Conservation (phyloP, 768 basidiomycete genomes). For the Rhizopogon sp. region DNA sequence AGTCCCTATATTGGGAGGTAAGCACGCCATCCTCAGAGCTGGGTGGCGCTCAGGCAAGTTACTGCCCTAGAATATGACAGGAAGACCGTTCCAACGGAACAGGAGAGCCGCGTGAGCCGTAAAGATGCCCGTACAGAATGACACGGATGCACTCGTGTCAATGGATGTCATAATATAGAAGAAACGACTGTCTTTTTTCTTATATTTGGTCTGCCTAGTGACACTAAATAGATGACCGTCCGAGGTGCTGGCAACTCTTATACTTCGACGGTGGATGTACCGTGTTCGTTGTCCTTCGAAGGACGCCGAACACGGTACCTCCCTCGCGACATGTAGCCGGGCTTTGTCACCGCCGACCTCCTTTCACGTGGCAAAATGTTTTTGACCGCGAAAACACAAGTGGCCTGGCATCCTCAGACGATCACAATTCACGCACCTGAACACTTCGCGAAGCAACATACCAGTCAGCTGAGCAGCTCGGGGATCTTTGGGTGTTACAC, state of each 20-base stretch:
- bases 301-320: constrained; percentile 77
- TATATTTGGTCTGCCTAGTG: no score
- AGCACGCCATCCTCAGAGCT: constrained; percentile 74
- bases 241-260: constrained; percentile 67
- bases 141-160: constrained; percentile 84
- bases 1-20: constrained; percentile 79
- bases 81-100: constrained; percentile 83
- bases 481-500: no score
- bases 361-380: constrained; percentile 83
- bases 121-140: constrained; percentile 96
- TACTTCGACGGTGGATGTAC: not conserved
- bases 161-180: constrained; percentile 72
- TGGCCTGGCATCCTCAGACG: constrained; percentile 82
- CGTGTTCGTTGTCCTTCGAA: not conserved
- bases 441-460: constrained; percentile 43
- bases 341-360: constrained; percentile 92
- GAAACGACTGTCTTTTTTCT: constrained; percentile 49
- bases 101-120: constrained; percentile 91
- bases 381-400: constrained; percentile 71
- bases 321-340: constrained; percentile 55
- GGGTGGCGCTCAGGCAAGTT: constrained; percentile 87
- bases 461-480: no score
- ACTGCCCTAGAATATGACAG: constrained; percentile 92
- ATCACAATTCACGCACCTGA: constrained; percentile 75
- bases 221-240: constrained; percentile 41